These are phyloP conservation scores for Coffea eugenioides DNA, from an alignment of 257 asterid genomes.

Conservation along the genomic window DNA sequence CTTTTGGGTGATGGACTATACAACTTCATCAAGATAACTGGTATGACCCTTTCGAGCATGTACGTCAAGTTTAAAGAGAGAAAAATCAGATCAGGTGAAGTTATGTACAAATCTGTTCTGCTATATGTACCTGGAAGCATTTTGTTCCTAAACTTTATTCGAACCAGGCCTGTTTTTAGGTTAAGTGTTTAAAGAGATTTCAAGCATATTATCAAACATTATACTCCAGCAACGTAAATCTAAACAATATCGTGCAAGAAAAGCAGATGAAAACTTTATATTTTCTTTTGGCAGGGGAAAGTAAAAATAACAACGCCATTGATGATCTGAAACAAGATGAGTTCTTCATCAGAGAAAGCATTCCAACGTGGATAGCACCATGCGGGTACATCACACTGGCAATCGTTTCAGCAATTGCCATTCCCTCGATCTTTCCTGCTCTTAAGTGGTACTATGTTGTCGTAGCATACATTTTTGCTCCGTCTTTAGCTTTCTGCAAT, in stretches of 20 bases:
- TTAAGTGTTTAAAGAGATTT: background rate
- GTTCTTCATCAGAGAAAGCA: constrained; percentile 44
- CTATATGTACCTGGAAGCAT: background rate
- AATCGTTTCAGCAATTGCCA: constrained; percentile 38
- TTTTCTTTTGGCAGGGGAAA: constrained; percentile 19
- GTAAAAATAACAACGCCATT: constrained; percentile 18
- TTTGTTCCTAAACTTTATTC: background rate
- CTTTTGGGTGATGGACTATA: constrained; percentile 88
- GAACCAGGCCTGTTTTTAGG: background rate
- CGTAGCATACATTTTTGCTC: constrained; percentile 59
- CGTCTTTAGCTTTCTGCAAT: constrained; percentile 71
- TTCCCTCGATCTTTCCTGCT: constrained; percentile 60
- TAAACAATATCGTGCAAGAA: background rate
- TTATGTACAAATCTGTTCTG: background rate
- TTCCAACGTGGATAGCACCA: constrained; percentile 57
- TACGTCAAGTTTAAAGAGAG: constrained; percentile 32
- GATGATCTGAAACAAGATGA: constrained; percentile 36
- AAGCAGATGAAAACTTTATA: too few relatives aligned
- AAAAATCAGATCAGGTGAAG: constrained; percentile 41
- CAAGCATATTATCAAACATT: background rate
- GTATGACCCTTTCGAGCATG: constrained; percentile 43
- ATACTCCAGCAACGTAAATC: background rate
- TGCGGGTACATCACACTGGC: constrained; percentile 50
- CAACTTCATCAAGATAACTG: constrained; percentile 58
- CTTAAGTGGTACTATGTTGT: constrained; percentile 73